Percentiles rank a stretch among this genome's conserved stretches.
Conservation (phyloP, 2,329 filamentous ascomycete species). For the Cercospora sesami region DNA sequence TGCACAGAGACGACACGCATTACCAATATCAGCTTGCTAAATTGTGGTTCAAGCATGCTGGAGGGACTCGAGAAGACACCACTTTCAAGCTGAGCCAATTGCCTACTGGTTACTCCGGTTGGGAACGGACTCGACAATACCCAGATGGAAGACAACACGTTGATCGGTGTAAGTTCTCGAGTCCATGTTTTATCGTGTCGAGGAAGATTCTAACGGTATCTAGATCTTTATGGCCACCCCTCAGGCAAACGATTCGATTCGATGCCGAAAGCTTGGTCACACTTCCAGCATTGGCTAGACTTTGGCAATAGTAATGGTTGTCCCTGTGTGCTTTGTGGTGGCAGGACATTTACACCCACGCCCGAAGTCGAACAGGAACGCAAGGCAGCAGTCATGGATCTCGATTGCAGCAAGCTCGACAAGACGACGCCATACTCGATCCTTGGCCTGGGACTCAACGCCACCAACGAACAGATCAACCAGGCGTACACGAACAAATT, state of each 20-base stretch:
- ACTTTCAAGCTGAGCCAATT: background rate
- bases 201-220: background rate
- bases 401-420: background rate
- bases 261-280: slow-evolving; percentile 55
- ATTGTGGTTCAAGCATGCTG: background rate
- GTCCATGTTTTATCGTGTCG: background rate
- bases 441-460: background rate
- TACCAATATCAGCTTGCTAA: background rate
- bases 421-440: background rate
- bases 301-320: slow-evolving; percentile 47
- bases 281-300: slow-evolving; percentile 59
- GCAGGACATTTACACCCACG: background rate
- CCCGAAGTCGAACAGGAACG: background rate
- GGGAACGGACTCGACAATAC: slow-evolving; percentile 41
- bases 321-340: slow-evolving; percentile 51
- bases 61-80: background rate
- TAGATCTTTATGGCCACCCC: slow-evolving; percentile 58
- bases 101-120: slow-evolving; percentile 37
- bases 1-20: background rate
- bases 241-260: slow-evolving; percentile 54
- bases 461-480: background rate
- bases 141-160: slow-evolving; percentile 36
- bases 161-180: slow-evolving; percentile 47
- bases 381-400: background rate
- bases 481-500: background rate